Conservation (phyloP, 2,329 filamentous ascomycete species). For the Boeremia exigua region DNA sequence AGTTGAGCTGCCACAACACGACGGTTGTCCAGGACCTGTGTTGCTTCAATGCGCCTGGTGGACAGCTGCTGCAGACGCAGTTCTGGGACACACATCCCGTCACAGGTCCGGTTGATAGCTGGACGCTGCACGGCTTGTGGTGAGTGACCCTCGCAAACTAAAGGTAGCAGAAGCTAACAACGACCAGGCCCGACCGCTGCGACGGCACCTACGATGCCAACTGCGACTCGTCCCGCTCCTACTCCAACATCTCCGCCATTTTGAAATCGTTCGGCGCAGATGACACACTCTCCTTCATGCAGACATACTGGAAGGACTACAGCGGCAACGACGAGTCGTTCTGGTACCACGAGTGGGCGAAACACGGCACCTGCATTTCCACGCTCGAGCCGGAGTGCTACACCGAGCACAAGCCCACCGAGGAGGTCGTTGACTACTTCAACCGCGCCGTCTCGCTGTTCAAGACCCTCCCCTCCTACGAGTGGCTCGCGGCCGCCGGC, state of each 20-base stretch:
- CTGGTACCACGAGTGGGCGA: conserved; percentile 75
- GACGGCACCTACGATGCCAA: conserved; percentile 72
- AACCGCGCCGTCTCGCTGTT: conserved; percentile 69
- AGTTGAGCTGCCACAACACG: conserved; percentile 69
- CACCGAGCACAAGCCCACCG: conserved; percentile 59
- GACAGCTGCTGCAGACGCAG: conserved; percentile 74
- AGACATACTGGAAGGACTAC: conserved; percentile 74
- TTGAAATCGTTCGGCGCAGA: conserved; percentile 61
- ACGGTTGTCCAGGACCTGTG: conserved; percentile 68
- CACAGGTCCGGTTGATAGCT: conserved; percentile 70
- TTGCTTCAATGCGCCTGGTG: conserved; percentile 76
- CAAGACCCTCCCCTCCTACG: conserved; percentile 69
- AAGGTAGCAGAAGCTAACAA: not conserved
- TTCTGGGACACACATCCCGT: conserved; percentile 76
- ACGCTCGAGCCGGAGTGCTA: conserved; percentile 72
- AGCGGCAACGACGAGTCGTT: conserved; percentile 67
- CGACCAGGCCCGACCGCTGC: conserved; percentile 60
- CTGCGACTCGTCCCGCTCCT: conserved; percentile 67
- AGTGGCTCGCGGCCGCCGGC: conserved; percentile 66
- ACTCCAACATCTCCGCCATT: conserved; percentile 70
- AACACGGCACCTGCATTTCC: conserved; percentile 76
- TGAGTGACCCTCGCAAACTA: conserved; percentile 32
- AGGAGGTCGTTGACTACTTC: conserved; percentile 75
- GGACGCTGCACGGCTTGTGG: conserved; percentile 77
- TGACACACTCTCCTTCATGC: conserved; percentile 70